Percentiles rank a stretch among this genome's conserved stretches.
phyloP scores from a whole-genome alignment of 2,329 filamentous ascomycete genomes.

The Paecilomyces sp. region DNA sequence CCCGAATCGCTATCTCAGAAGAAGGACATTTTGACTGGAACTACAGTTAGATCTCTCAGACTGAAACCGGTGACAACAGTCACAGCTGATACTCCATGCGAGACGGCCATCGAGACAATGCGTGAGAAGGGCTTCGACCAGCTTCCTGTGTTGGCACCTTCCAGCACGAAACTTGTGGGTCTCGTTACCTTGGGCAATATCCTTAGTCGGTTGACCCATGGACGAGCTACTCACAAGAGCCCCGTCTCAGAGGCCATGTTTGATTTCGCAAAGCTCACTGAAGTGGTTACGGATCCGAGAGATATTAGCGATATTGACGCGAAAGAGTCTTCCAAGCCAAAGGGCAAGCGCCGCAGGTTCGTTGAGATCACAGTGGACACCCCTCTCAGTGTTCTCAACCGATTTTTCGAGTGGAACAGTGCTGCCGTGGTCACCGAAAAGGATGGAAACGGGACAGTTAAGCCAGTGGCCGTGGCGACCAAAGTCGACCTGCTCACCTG shows the following conservation, averaged over 20 bases:
- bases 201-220: conserved; percentile 79
- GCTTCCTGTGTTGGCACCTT: conserved; percentile 73
- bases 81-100: conserved; percentile 61
- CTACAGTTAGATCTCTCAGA: conserved; percentile 73
- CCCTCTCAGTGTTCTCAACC: conserved; percentile 71
- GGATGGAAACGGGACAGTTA: conserved; percentile 52
- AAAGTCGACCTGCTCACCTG: conserved; percentile 94
- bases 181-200: conserved; percentile 93
- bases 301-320: conserved; percentile 43
- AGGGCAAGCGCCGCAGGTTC: conserved; percentile 59
- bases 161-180: conserved; percentile 69
- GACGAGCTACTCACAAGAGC: conserved; percentile 66
- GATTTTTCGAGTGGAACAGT: conserved; percentile 97
- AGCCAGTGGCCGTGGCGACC: conserved; percentile 84
- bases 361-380: conserved; percentile 93
- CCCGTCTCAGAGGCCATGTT: conserved; percentile 92
- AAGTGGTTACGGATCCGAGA: conserved; percentile 83
- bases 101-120: conserved; percentile 94
- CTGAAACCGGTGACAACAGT: conserved; percentile 93
- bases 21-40: conserved; percentile 65
- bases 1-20: conserved; percentile 24
- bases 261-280: conserved; percentile 78
- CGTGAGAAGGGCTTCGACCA: conserved; percentile 97
- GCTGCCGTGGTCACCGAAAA: conserved; percentile 89
- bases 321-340: conserved; percentile 23